Evolutionary conservation across 371 early-diverging fungal genomes (phyloP).

Genomic region (Mortierella sp.): DNA sequence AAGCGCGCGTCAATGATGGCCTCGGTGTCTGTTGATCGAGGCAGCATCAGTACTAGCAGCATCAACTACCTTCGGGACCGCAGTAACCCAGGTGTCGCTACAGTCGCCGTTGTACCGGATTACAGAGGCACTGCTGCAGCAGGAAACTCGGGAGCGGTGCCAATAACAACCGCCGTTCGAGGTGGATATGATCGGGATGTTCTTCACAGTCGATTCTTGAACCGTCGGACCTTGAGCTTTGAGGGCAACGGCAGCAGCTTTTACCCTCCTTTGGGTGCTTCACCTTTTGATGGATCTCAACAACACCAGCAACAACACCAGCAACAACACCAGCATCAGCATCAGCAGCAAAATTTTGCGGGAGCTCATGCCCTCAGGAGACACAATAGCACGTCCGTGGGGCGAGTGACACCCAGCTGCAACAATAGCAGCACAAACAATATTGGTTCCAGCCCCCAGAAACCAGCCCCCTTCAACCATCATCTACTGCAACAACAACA

Average conservation of each 20-base stretch:
- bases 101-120: constrained; percentile 13
- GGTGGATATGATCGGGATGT: constrained; percentile 20
- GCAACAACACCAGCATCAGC: background rate
- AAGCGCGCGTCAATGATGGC: constrained; percentile 44
- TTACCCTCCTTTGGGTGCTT: background rate
- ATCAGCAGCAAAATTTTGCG: background rate
- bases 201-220: constrained; percentile 23
- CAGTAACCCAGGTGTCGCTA: background rate
- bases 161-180: background rate
- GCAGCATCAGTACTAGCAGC: constrained; percentile 2
- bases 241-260: constrained; percentile 15
- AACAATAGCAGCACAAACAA: background rate
- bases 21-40: background rate
- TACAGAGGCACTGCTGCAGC: constrained; percentile 22
- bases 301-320: background rate
- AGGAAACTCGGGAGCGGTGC: background rate
- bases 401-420: background rate
- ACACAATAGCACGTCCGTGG: background rate
- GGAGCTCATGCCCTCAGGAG: background rate
- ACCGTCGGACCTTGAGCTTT: constrained; percentile 46
- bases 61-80: background rate
- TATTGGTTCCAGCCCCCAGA: background rate
- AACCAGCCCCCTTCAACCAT: background rate
- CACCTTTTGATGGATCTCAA: background rate
- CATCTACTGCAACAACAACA: background rate